Base-by-base conservation (phyloP, 805 yeast genomes). In the Cyberlindnera americana region DNA sequence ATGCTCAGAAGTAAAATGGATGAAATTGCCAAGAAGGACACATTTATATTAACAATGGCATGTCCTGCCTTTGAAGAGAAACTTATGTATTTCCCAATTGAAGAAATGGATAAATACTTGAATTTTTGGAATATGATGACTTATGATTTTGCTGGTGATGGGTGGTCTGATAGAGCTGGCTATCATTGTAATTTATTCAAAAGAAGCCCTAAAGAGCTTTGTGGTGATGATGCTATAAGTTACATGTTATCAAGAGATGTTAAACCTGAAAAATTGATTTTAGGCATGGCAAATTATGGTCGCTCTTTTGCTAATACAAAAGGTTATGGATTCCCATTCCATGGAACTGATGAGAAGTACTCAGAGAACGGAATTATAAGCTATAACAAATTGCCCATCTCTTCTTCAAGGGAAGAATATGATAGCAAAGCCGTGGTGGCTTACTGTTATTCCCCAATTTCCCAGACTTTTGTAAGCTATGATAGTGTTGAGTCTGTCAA, bases 201-300 rank as follows among this genome's bases (percentile, higher is more conserved):
- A 19, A 29, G 34, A 5, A 72, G 19, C 6, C 4, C 13, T 3
- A 67, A 66, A 35, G 62, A 58, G 3, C 51, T 74, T 23, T 73
- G 74, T 38, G 79, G 69, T 2, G 75, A 75, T 42, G 57, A 62
- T 3, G 75, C 81, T 0, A 62, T 86, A 3, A 37, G 56, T 2
- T 59, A 54, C 38, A 75, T 82, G 60, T 19, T 70, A 0, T 16
- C 52, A 0, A 41, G 49, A 1, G 77, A 80, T 0, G 69, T 81
- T 2, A 40, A 59, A 0, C 48, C 81, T 0, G 27, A 48, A 0
- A 84, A 86, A 53, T 47, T 91, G 6, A 67, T 83, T 1, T 52
- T 93, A 23, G 99, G 98, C 0, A 83, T 90, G 82, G 97, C 98
- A 0, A 65, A 78, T 14, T 93, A 89, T 58, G 98, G 96, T 0